Evolutionary conservation across 2,329 filamentous ascomycete genomes (phyloP).

Genomic region (Pseudogymnoascus sp.): DNA sequence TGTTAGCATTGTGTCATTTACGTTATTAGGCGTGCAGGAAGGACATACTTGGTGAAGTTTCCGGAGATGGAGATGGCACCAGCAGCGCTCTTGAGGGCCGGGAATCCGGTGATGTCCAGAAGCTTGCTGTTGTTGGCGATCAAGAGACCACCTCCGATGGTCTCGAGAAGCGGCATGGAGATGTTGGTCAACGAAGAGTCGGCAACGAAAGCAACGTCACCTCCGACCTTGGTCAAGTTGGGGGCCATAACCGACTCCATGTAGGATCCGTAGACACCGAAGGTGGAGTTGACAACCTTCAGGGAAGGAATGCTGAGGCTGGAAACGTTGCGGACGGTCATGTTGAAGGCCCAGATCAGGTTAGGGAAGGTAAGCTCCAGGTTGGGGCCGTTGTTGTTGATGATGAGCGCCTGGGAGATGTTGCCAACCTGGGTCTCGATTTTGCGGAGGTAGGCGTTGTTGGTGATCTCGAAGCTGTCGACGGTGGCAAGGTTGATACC

Average conservation of each 20-base stretch:
- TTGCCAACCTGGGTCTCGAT: conserved; percentile 75
- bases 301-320: conserved; percentile 69
- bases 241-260: conserved; percentile 56
- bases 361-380: conserved; percentile 70
- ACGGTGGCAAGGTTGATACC: conserved; percentile 76
- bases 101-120: conserved; percentile 58
- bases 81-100: conserved; percentile 59
- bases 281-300: conserved; percentile 64
- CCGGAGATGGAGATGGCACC: conserved; percentile 83
- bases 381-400: conserved; percentile 73
- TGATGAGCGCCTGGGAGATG: conserved; percentile 62
- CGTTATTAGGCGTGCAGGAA: not conserved
- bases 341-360: conserved; percentile 70
- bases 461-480: conserved; percentile 72
- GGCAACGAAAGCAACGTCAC: conserved; percentile 56
- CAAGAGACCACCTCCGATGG: conserved; percentile 71
- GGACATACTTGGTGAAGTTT: conserved; percentile 71
- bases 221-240: conserved; percentile 64
- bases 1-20: conserved; percentile 28
- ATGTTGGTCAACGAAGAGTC: conserved; percentile 65
- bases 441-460: conserved; percentile 74
- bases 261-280: conserved; percentile 77
- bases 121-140: conserved; percentile 87
- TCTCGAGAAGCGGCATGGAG: conserved; percentile 62
- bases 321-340: conserved; percentile 77